These are phyloP conservation scores for Diplodia corticola DNA, from an alignment of 2,329 filamentous ascomycete species.

Conservation along the genomic window DNA sequence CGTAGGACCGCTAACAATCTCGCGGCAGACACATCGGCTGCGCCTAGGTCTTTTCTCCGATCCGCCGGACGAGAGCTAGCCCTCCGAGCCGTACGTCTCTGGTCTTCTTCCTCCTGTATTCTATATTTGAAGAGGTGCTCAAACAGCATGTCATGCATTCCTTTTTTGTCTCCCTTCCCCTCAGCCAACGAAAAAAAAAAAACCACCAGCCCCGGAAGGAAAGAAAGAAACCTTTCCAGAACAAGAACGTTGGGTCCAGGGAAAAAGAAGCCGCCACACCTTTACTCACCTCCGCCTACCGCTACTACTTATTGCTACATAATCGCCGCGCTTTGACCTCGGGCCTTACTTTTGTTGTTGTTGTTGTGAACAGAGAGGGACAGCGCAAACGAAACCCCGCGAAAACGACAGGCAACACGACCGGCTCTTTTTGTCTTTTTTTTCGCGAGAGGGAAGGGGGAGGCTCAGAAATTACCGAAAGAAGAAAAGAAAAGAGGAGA, in stretches of 20 bases:
- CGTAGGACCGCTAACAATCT: background rate
- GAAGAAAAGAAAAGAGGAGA: background rate
- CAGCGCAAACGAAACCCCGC: background rate
- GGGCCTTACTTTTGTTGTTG: background rate
- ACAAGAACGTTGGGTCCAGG: constrained; percentile 11
- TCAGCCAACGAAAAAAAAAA: background rate
- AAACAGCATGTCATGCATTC: constrained; percentile 21
- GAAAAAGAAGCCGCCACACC: background rate
- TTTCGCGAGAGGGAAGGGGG: background rate
- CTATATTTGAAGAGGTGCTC: constrained; percentile 21
- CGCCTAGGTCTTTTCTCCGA: constrained; percentile 42
- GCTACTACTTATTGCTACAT: constrained; percentile 15
- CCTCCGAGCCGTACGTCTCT: constrained; percentile 7
- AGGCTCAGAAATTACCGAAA: background rate
- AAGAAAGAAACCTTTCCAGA: background rate
- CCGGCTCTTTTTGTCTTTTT: background rate
- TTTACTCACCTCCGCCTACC: constrained; percentile 7
- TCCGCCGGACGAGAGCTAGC: constrained; percentile 37
- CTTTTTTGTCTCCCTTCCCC: background rate
- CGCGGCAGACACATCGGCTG: constrained; percentile 40
- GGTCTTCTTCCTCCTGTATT: constrained; percentile 22
- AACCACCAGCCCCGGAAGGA: constrained; percentile 12
- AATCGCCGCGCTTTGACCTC: constrained; percentile 9
- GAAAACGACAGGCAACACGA: background rate
- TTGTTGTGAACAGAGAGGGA: background rate